Evolutionary conservation across 164 flowering plant genomes (phyloP), one percentile per base, ranked within the genome.

Genomic region (Pachysandra terminalis): DNA sequence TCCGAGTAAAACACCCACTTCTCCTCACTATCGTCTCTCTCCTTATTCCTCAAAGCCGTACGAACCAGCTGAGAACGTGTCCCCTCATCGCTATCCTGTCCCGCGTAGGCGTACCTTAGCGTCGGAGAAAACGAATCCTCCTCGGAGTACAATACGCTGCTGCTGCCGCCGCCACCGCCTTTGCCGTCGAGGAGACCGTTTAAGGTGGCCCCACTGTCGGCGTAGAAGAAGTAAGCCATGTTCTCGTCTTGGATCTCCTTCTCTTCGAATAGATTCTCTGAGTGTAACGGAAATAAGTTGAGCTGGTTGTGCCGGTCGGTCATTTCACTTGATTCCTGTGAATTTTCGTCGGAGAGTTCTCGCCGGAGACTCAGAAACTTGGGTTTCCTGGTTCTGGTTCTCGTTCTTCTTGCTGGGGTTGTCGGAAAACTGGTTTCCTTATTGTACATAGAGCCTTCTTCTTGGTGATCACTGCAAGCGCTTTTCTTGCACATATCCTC

Each of bases 1-100:
- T 84, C 87, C 25, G 83, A 77, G 69, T 80, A 87, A 32, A 71
- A 48, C 49, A 89, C 89, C 91, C 93, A 87, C 75, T 76, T 86
- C 81, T 84, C 95, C 77, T 77, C 82, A 15, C 73, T 62, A 22
- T 22, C 66, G 12, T 78, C 77, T 59, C 84, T 66, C 77, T 75
- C 79, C 63, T 72, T 78, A 13, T 60, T 68, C 87, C 87, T 78
- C 84, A 88, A 68, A 66, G 96, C 96, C 68, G 84, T 62, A 71
- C 80, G 76, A 21, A 77, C 81, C 49, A 87, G 76, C 37, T n/a
- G n/a, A n/a, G 51, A 37, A 35, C 61, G 37, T 35, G 32, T 60
- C 66, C 68, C 75, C n/a, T 65, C 75, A 56, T 67, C 73, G 15
- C 67, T 71, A 17, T 66, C 79, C 69, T 49, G 62, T n/a, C 67